Percentiles rank a stretch among this genome's conserved stretches.
Evolutionary conservation across 345 rosid genomes (phyloP).

Genomic region (Trapa incisa): DNA sequence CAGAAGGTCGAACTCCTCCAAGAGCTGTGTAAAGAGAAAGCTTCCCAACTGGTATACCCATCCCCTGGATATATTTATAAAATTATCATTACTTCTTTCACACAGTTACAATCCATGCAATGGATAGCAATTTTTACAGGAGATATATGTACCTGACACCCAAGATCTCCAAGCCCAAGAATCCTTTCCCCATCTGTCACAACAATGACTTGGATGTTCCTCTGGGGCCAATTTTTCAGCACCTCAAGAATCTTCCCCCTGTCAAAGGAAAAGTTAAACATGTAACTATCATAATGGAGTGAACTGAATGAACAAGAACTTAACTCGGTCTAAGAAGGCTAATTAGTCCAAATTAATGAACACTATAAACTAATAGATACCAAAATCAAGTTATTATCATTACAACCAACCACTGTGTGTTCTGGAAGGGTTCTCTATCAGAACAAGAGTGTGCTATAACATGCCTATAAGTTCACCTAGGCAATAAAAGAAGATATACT

Average conservation of each 20-base stretch:
- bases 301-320: background rate
- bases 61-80: slow-evolving; percentile 39
- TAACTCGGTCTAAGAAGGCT: background rate
- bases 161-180: slow-evolving; percentile 93
- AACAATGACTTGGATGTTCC: slow-evolving; percentile 86
- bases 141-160: slow-evolving; percentile 58
- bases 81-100: background rate
- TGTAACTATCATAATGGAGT: background rate
- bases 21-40: slow-evolving; percentile 89
- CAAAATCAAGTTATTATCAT: background rate
- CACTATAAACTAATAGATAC: background rate
- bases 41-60: slow-evolving; percentile 98
- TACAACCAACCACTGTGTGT: background rate
- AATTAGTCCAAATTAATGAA: background rate
- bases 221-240: slow-evolving; percentile 90
- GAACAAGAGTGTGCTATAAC: background rate
- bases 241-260: slow-evolving; percentile 88
- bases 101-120: background rate
- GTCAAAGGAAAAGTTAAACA: background rate
- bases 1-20: slow-evolving; percentile 95
- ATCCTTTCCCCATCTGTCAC: slow-evolving; percentile 97
- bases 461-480: background rate
- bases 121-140: background rate
- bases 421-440: background rate
- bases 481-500: slow-evolving; percentile 29